These are phyloP conservation scores for Pseudozyma tsukubaensis DNA, from an alignment of 1,284 basidiomycete genomes.

Conservation along the genomic window DNA sequence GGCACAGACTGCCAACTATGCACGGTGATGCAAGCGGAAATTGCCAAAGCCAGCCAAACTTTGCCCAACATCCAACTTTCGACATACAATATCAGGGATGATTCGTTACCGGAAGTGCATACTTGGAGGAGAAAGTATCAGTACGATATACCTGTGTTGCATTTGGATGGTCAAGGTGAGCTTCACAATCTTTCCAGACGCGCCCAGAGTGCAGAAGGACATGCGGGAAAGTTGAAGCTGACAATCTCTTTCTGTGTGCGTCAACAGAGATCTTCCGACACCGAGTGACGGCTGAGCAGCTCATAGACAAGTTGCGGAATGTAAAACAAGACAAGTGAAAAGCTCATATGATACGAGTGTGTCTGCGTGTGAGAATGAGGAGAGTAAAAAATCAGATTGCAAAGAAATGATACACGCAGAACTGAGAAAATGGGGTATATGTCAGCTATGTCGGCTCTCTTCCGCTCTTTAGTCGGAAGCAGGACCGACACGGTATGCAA, in stretches of 20 bases:
- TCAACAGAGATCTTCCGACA: conserved; percentile 48
- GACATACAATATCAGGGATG: conserved; percentile 66
- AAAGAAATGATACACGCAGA: not conserved
- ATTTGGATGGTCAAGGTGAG: conserved; percentile 46
- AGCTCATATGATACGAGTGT: not conserved
- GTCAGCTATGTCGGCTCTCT: not conserved
- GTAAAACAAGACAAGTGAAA: conserved; percentile 1
- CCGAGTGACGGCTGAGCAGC: conserved; percentile 26
- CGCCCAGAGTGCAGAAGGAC: too few relatives aligned
- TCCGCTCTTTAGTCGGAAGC: too few relatives aligned
- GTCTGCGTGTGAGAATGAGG: conserved; percentile 4
- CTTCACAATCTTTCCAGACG: too few relatives aligned
- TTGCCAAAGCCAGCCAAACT: conserved; percentile 23
- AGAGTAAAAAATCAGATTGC: conserved; percentile 9
- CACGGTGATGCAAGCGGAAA: conserved; percentile 55
- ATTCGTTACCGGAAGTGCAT: conserved; percentile 45
- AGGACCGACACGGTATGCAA: not conserved
- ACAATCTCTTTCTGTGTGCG: not conserved
- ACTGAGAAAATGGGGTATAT: conserved; percentile 16
- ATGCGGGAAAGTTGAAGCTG: not conserved
- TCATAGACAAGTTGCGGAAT: conserved; percentile 19
- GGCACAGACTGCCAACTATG: conserved; percentile 65
- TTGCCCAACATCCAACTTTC: conserved; percentile 44
- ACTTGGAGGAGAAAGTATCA: conserved; percentile 66
- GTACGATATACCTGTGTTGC: conserved; percentile 66